These are phyloP conservation scores for Spathaspora passalidarum DNA, from an alignment of 805 yeast genomes.

Conservation along the genomic window DNA sequence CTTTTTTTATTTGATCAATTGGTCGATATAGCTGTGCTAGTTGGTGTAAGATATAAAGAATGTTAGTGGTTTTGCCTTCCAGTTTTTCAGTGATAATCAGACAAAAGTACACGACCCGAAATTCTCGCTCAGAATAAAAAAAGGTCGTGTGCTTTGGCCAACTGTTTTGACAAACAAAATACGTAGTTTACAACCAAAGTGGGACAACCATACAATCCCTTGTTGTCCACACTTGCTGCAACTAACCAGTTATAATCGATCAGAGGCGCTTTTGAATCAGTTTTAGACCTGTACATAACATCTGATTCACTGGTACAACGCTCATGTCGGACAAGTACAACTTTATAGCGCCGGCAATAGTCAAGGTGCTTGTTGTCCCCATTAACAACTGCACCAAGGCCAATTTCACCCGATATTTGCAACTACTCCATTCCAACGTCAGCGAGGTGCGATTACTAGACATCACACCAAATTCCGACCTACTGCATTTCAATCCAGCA, in stretches of 20 bases:
- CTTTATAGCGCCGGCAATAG: constrained; percentile 63
- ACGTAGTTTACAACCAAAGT: not conserved
- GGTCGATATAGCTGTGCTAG: not conserved
- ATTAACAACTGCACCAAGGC: constrained; percentile 44
- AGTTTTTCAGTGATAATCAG: no score
- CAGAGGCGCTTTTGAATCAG: no score
- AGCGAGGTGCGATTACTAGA: constrained; percentile 73
- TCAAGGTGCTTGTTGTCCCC: constrained; percentile 68
- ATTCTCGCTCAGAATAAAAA: no score
- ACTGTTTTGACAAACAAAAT: not conserved
- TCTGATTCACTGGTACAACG: no score
- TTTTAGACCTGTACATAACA: not conserved
- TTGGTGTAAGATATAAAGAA: no score
- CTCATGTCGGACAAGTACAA: constrained; percentile 37
- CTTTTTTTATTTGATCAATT: no score
- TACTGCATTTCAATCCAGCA: constrained; percentile 71
- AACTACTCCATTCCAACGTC: constrained; percentile 40
- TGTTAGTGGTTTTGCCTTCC: not conserved
- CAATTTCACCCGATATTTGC: constrained; percentile 43
- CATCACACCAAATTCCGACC: constrained; percentile 55
- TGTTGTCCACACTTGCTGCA: no score
- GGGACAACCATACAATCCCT: not conserved
- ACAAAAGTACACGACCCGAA: no score
- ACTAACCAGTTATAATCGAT: no score
- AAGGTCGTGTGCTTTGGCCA: not conserved